Evolutionary conservation across 495 filamentous ascomycete species (phyloP).

Genomic region (Aspergillus carlsbadensis): DNA sequence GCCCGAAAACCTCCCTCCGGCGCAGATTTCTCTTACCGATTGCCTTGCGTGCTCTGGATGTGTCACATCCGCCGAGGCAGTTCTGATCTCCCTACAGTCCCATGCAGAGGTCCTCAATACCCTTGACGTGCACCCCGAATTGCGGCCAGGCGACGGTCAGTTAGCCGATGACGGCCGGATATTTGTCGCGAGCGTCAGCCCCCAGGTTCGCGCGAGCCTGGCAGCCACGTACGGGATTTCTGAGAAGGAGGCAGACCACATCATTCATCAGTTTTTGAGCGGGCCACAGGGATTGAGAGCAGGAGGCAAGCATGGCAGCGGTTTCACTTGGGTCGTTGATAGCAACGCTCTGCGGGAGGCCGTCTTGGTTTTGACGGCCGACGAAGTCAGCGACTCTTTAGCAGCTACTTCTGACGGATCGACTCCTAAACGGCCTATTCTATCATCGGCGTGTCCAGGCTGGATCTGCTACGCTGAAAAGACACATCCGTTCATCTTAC

Average conservation of each 20-base stretch:
- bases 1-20: conserved; percentile 56
- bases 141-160: conserved; percentile 35
- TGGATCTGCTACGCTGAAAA: conserved; percentile 99
- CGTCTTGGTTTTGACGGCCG: conserved; percentile 74
- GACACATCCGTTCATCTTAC: conserved; percentile 88
- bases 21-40: conserved; percentile 94
- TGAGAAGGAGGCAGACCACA: conserved; percentile 68
- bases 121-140: conserved; percentile 64
- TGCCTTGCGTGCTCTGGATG: conserved; percentile 97
- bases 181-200: conserved; percentile 88
- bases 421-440: conserved; percentile 65
- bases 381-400: conserved; percentile 62
- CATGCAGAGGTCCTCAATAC: conserved; percentile 85
- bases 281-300: conserved; percentile 64
- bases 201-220: conserved; percentile 82
- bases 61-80: conserved; percentile 94
- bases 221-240: conserved; percentile 77
- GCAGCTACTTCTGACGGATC: conserved; percentile 13
- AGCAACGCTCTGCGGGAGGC: conserved; percentile 78
- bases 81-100: conserved; percentile 88
- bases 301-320: conserved; percentile 68
- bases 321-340: conserved; percentile 85
- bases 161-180: conserved; percentile 55
- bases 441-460: conserved; percentile 90
- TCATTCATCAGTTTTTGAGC: conserved; percentile 79